Conservation (phyloP, 768 basidiomycete species). For the Auricularia auricula-judae region DNA sequence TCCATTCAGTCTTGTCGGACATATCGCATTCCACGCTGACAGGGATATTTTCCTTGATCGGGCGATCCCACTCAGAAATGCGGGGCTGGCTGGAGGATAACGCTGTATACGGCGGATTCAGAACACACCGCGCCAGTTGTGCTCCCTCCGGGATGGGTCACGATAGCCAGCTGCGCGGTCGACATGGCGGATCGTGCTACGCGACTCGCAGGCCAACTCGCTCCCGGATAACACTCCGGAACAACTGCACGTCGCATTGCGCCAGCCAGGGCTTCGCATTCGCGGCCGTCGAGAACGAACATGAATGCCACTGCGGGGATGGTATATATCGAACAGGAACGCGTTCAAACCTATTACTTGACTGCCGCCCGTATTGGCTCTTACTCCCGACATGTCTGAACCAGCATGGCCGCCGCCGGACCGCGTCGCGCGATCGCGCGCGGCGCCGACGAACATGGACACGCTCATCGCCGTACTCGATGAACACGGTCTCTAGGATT, state of each 20-base stretch:
- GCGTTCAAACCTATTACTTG: too few relatives aligned
- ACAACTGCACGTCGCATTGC: background rate
- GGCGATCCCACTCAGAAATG: background rate
- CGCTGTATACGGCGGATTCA: background rate
- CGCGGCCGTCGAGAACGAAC: background rate
- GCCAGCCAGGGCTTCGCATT: background rate
- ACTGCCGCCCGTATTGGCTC: too few relatives aligned
- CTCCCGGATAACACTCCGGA: background rate
- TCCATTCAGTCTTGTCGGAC: constrained; percentile 16
- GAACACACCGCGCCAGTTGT: background rate
- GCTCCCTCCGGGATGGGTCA: background rate
- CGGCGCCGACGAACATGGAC: too few relatives aligned
- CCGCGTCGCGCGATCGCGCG: too few relatives aligned
- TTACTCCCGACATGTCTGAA: too few relatives aligned
- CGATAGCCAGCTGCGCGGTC: background rate
- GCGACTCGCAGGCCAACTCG: background rate
- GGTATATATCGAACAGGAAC: too few relatives aligned
- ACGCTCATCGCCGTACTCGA: too few relatives aligned
- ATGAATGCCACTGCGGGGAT: background rate
- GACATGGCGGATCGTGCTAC: background rate
- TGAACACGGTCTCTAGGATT: too few relatives aligned
- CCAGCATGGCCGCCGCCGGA: too few relatives aligned
- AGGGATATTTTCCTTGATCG: background rate
- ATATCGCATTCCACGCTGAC: background rate
- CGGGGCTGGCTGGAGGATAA: background rate